Conservation (phyloP, 805 yeast genomes). For the Clavispora phyllophila region DNA sequence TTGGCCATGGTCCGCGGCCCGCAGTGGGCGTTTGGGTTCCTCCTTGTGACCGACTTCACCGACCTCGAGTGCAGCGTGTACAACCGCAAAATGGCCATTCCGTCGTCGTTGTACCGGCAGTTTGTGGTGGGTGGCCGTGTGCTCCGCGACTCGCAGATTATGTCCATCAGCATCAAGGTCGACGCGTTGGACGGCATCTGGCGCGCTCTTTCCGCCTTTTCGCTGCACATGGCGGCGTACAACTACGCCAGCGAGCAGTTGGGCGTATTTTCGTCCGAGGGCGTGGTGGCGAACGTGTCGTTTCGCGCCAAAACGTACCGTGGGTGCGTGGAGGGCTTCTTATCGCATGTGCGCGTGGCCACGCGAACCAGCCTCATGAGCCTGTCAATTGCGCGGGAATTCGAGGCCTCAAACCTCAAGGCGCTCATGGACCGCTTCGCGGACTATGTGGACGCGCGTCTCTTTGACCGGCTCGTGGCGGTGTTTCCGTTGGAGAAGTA, state of each 20-base stretch:
- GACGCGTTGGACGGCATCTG: conserved; percentile 2
- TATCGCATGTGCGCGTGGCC: conserved; percentile 4
- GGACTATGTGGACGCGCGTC: neutral
- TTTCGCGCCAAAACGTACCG: conserved; percentile 1
- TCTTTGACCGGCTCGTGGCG: conserved; percentile 1
- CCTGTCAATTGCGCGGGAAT: neutral
- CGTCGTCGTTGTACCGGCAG: conserved; percentile 3
- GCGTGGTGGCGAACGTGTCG: neutral
- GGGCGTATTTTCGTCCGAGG: neutral
- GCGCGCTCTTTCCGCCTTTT: conserved; percentile 2
- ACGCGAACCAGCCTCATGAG: neutral
- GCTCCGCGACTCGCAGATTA: conserved; percentile 3
- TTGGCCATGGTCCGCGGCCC: conserved; percentile 7
- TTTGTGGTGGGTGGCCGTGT: conserved; percentile 3
- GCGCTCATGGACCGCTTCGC: conserved; percentile 1
- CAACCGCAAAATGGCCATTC: conserved; percentile 4
- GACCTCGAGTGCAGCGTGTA: conserved; percentile 1
- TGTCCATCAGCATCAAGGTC: conserved; percentile 7
- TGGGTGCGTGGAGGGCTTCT: conserved; percentile 9
- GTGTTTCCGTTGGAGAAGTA: conserved; percentile 3
- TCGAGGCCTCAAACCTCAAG: neutral
- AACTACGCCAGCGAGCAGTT: neutral
- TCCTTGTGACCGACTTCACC: conserved; percentile 17
- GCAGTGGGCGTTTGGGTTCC: conserved; percentile 4
- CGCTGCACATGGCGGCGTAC: conserved; percentile 1